Base-by-base conservation (phyloP, 1,284 basidiomycete genomes). In the Crepidotus sp. region DNA sequence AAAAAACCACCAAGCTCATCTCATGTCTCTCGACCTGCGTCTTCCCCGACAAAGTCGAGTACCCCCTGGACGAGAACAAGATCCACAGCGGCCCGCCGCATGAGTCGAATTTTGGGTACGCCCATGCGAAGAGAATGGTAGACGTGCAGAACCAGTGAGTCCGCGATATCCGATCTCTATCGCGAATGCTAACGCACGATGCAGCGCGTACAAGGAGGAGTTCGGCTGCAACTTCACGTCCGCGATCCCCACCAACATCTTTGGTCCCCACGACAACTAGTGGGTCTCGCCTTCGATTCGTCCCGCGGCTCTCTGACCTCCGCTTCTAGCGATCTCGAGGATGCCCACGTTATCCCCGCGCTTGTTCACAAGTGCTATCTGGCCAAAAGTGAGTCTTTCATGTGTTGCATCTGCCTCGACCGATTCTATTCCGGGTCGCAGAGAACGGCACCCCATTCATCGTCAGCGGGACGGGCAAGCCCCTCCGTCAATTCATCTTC, bases 161-260 rank as follows among this genome's bases (percentile, higher is more conserved):
- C 29, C 21, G 29, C 15, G 26, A n/a, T 9, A 43, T 26, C 17
- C 0, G 22, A 0, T 15, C 13, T 26, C 11, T 18, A 29, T 6
- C 3, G 31, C 26, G 19, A 40, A 21, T 19, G 11, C 4, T 42
- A 29, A n/a, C 39, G 31, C 4, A 15, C 19, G 9, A 31, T n/a
- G 18, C 51, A 90, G 88, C 51, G 90, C 90, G 1, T 94, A 94
- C 71, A 82, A 90, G 63, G 86, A 92, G 54, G 82, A 93, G 62
- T 91, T 83, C 56, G 91, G 90, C 8, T 80, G 78, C 65, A 87
- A 88, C 64, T 94, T 93, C 60, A 93, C 90, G 2, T 86, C 86
- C 25, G 89, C 90, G 9, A 94, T 95, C 57, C 91, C 91, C 1
- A 94, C 91, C 8, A 94, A 92, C 59, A 79, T 94, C 13, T 94